Evolutionary conservation across 805 yeast species (phyloP).

Genomic region (Jamesozyma jinghongensis): DNA sequence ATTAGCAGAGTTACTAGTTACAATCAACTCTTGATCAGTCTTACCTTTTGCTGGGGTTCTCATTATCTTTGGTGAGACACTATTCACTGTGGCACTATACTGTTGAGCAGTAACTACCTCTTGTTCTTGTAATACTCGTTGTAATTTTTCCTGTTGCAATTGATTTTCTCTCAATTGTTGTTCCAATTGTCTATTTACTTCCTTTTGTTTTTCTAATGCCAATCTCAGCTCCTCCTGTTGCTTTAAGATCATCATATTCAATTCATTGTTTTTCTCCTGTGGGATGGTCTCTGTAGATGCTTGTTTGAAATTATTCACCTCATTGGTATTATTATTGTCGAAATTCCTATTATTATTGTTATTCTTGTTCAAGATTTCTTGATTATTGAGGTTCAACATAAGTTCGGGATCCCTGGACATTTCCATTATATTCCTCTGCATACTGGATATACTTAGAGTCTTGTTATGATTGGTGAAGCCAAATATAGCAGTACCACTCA

Average conservation of each 20-base stretch:
- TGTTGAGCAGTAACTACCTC: constrained; percentile 4
- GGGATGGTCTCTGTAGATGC: not conserved
- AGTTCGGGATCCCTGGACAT: constrained; percentile 8
- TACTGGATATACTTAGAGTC: constrained; percentile 52
- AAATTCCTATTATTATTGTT: not conserved
- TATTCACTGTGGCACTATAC: not conserved
- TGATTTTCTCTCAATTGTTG: constrained; percentile 23
- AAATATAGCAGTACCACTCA: constrained; percentile 75
- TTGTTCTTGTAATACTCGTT: constrained; percentile 20
- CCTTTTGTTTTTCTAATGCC: constrained; percentile 27
- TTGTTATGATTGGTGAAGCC: constrained; percentile 60
- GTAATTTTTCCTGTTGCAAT: constrained; percentile 23
- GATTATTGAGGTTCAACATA: not conserved
- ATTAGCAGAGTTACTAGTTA: constrained; percentile 25
- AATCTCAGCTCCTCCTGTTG: constrained; percentile 26
- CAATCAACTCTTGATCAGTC: constrained; percentile 15
- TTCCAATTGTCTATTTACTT: constrained; percentile 24
- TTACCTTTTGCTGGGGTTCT: constrained; percentile 8
- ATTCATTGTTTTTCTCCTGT: not conserved
- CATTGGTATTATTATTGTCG: not conserved
- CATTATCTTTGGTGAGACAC: constrained; percentile 5
- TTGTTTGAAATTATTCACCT: not conserved
- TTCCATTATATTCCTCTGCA: constrained; percentile 10
- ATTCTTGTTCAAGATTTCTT: not conserved
- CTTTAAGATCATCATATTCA: constrained; percentile 11